phyloP scores from a whole-genome alignment of 2,329 filamentous ascomycete species.

The Fusarium domesticum region DNA sequence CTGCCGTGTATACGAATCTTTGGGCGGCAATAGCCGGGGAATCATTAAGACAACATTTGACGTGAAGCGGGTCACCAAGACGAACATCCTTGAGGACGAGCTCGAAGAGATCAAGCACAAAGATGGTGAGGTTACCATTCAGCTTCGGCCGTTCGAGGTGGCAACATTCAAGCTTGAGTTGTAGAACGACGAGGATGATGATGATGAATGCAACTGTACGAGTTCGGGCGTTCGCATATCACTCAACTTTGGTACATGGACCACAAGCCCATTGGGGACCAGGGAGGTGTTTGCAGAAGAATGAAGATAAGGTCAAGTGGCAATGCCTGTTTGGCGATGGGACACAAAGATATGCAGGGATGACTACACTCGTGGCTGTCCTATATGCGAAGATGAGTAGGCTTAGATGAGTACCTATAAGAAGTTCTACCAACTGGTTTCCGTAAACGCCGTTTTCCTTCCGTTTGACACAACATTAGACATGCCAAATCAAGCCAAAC shows the following conservation, averaged over 20 bases:
- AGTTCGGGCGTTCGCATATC: constrained; percentile 16
- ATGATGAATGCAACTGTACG: constrained; percentile 28
- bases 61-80: constrained; percentile 75
- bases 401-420: constrained; percentile 17
- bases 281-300: no score
- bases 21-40: constrained; percentile 77
- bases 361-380: background rate
- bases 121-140: constrained; percentile 55
- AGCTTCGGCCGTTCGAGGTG: constrained; percentile 78
- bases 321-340: no score
- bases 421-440: constrained; percentile 24
- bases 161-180: constrained; percentile 69
- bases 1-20: constrained; percentile 79
- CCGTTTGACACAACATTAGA: constrained; percentile 7
- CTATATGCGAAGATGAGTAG: constrained; percentile 13
- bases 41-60: constrained; percentile 65
- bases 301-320: no score
- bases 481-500: constrained; percentile 4
- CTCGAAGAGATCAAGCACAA: constrained; percentile 59
- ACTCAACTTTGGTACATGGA: constrained; percentile 9
- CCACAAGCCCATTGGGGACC: background rate
- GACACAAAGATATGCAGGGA: no score
- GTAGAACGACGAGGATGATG: constrained; percentile 34
- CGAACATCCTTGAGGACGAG: constrained; percentile 87
- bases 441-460: constrained; percentile 24